Evolutionary conservation across 2,329 filamentous ascomycete species (phyloP), one percentile per base, ranked within the genome.

Genomic region (Phialemoniopsis sp.): DNA sequence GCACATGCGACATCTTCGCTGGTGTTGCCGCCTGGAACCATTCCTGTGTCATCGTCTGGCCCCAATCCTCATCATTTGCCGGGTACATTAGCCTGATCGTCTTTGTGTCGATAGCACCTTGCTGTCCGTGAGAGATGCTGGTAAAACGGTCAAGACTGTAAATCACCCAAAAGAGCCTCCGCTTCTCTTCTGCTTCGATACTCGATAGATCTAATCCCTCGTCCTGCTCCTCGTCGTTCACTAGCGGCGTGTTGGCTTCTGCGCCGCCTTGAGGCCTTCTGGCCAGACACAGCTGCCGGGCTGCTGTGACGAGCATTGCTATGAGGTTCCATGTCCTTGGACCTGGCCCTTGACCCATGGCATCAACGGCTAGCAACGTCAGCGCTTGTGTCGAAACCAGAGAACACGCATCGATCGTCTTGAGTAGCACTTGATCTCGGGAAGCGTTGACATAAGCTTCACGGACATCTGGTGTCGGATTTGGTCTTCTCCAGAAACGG

Each of bases 111-210:
- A 46, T 46, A 32, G 41, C 41, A 5, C 41, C 31, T 5, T 41
- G 40, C 36, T 43, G 41, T 30, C 44, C 44, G 16, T 39, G 41
- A 5, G 29, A 43, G 28, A 43, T 33, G 29, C 44, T 46, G 13
- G 44, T 26, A 26, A 46, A 46, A 21, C 44, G 44, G 37, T 46
- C 44, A 12, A 46, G 39, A 16, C 29, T 37, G 38, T 46, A 46
- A 26, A 46, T 36, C 32, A 36, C 37, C 44, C 44, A 46, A 19
- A 46, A 46, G 13, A 46, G 44, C 5, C 44, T 38, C 3, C 44
- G 41, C 34, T 41, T 46, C 32, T 46, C 44, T 18, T 46, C 44
- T 5, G 37, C 31, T 14, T 41, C 44, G 16, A 39, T 37, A 10
- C 31, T 21, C 13, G 42, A 33, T 16, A 34, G 29, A 26, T 36